Base-by-base conservation (phyloP, 495 filamentous ascomycete species). In the Evernia prunastri region DNA sequence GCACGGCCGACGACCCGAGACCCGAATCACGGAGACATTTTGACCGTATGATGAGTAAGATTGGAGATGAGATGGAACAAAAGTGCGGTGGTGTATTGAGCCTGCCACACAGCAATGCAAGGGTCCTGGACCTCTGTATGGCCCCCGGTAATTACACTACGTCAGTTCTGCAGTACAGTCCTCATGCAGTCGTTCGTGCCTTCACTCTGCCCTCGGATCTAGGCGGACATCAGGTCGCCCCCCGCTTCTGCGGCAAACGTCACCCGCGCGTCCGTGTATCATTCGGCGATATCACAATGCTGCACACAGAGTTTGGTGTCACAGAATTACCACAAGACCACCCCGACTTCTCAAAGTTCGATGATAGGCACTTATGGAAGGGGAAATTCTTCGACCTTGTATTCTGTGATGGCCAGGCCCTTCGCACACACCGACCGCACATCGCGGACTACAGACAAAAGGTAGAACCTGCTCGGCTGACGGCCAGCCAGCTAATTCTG, bases 281-380 rank as follows among this genome's bases (percentile, higher is more conserved):
- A n/a, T n/a, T n/a, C n/a, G n/a, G n/a, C 2, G 83, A 87, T 60
- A 73, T 86, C 54, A 86, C 79, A 4, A 80, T 86, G 77, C 70
- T 86, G 0, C 78, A 77, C 3, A 71, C 61, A 0, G 84, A 86
- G 39, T 81, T 84, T 72, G 82, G 76, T 25, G 58, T 75, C 31
- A 56, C 66, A 5, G 56, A 70, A 15, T 76, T 85, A 57, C 79
- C 79, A 53, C 9, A 42, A 0, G 63, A 71, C 3, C 79, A 85
- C 58, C 76, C 77, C 0, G 82, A 85, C 18, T 65, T 64, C 1
- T 40, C 18, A 0, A 70, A 70, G 3, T 84, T 85, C 66, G 65
- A 77, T 5, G 66, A 68, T 1, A 63, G 69, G 0, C 63, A 74
- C 10, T 68, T 74, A 2, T 72, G 69, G 53, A 51, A 56, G 4